These are phyloP conservation scores for Hydnomerulius pinastri DNA, from an alignment of 768 basidiomycete genomes.

Conservation along the genomic window DNA sequence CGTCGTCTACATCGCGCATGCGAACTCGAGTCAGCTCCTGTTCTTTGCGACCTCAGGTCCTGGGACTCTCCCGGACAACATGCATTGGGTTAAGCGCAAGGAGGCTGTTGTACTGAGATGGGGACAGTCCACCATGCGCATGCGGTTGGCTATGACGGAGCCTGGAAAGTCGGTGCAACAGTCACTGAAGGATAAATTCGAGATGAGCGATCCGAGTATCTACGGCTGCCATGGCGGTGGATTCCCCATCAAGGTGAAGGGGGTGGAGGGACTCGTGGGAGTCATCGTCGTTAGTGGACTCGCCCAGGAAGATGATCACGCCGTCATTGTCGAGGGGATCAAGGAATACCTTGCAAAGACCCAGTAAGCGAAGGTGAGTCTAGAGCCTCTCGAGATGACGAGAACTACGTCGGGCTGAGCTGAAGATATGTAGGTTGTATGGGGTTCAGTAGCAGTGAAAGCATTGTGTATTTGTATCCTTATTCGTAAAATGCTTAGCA, in stretches of 20 bases:
- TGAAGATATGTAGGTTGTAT: too few relatives aligned
- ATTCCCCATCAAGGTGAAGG: constrained; percentile 34
- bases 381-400: too few relatives aligned
- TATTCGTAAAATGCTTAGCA: too few relatives aligned
- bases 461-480: too few relatives aligned
- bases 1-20: constrained; percentile 32
- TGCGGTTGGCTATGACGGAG: constrained; percentile 17
- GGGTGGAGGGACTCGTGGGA: constrained; percentile 35
- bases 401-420: too few relatives aligned
- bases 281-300: constrained; percentile 39
- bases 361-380: not conserved
- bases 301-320: constrained; percentile 32
- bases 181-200: constrained; percentile 18
- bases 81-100: constrained; percentile 36
- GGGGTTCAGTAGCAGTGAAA: too few relatives aligned
- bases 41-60: constrained; percentile 31
- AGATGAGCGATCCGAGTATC: constrained; percentile 27
- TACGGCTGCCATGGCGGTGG: constrained; percentile 36
- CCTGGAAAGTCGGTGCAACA: constrained; percentile 4
- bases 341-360: constrained; percentile 23
- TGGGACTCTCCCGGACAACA: constrained; percentile 33
- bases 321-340: constrained; percentile 31
- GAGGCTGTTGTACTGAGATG: constrained; percentile 33
- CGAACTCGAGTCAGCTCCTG: constrained; percentile 30
- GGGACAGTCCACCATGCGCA: constrained; percentile 29